Conservation (phyloP, 345 rosid species). For the Euclidium syriacum region DNA sequence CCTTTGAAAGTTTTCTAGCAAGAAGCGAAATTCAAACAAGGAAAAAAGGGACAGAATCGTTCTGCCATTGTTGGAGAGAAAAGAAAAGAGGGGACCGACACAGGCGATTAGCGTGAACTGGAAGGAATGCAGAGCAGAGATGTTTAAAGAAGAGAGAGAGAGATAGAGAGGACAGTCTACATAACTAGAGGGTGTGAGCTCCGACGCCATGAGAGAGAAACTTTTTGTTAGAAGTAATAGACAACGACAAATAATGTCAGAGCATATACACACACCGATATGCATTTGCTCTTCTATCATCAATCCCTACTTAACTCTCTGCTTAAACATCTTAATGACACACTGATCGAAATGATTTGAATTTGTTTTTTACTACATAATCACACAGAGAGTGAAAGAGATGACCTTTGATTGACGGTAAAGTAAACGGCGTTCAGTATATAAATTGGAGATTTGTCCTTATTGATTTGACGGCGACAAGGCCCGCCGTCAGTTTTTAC, state of each 20-base stretch:
- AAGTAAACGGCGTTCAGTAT: slow-evolving; percentile 52
- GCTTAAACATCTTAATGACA: slow-evolving; percentile 22
- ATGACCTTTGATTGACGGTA: slow-evolving; percentile 41
- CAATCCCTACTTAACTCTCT: not conserved
- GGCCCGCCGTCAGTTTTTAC: not conserved
- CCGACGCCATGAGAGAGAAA: slow-evolving; percentile 15
- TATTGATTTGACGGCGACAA: slow-evolving; percentile 28
- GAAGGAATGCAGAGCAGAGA: slow-evolving; percentile 42
- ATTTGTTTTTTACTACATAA: not conserved
- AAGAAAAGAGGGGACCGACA: slow-evolving; percentile 17
- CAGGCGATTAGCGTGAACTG: slow-evolving; percentile 86
- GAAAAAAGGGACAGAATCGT: not conserved
- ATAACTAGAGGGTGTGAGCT: slow-evolving; percentile 19
- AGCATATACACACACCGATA: not conserved
- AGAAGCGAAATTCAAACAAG: not conserved
- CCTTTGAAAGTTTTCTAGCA: not conserved
- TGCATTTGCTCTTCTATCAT: not conserved
- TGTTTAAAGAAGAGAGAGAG: slow-evolving; percentile 54
- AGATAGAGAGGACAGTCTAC: slow-evolving; percentile 9
- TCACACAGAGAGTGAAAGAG: not conserved
- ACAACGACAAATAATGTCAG: slow-evolving; percentile 28
- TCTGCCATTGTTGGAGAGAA: slow-evolving; percentile 17
- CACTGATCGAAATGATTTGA: slow-evolving; percentile 12
- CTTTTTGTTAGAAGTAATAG: not conserved
- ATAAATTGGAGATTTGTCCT: not conserved